Evolutionary conservation across 768 basidiomycete genomes (phyloP), one percentile per base, ranked within the genome.

Genomic region (Epithele typhae): DNA sequence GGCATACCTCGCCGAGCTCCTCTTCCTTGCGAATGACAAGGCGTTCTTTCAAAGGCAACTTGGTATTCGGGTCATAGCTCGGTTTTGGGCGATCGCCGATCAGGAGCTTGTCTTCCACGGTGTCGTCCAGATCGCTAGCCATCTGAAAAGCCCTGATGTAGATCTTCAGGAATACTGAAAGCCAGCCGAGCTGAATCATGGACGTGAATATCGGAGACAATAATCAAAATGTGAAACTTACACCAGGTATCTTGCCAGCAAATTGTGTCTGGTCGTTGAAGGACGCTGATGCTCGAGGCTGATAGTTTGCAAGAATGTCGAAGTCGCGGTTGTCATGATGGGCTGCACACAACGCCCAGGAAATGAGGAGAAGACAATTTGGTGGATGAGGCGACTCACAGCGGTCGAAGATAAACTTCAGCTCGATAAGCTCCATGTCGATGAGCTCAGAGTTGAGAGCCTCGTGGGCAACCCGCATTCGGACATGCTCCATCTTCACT

Each of bases 311-410:
- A 21, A 94, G 66, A 38, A 92, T 81, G 32, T 74, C 72, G 56
- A 86, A 84, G 66, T 95, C 92, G 7, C 92, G 84, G 63, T 95
- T 94, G 64, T 95, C 92, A 45, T 83, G 74, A 53, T 92, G 87
- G 46, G 72, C 84, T 87, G 57, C 11, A n/a, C 21, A 55, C 17
- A 24, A 3, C 35, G 22, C 7, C 19, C 17, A 45, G 22, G 18
- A 3, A 5, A 41, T 17, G 30, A n/a, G n/a, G 22, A 22, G 5
- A 14, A 32, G 27, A 19, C n/a, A 25, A 48, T 33, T 22, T 43
- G 22, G 49, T 27, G 18, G 17, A 6, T 15, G 18, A 30, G 43
- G 32, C 27, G 10, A 69, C 79, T 48, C 54, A 86, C 84, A 67
- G 43, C 86, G 78, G 57, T 88, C 83, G 58, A 88, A 85, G 59